Evolutionary conservation across 257 asterid genomes (phyloP), one percentile per base, ranked within the genome.

Genomic region (Fraxinus quadrangulata): DNA sequence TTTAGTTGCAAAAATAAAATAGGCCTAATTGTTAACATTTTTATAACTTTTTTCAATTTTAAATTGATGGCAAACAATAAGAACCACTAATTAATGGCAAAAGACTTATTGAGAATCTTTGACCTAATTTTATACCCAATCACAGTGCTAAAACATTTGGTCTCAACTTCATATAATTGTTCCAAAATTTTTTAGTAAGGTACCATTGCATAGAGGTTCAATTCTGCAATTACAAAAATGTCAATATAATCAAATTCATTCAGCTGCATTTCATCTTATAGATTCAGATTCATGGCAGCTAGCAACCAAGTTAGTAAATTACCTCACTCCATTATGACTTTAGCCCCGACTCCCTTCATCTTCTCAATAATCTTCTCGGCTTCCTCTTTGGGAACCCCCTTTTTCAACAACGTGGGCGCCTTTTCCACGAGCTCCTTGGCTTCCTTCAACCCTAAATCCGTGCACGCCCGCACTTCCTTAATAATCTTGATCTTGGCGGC

Each of bases 361-460:
- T 94, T 94, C 89, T 76, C 91, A 6, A 94, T 88, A 77, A 94
- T 92, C 87, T 92, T 92, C 85, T 89, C 97, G 0, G 90, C 98
- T 73, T 92, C 98, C n/a, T 88, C 98, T 84, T 92, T 94, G 0
- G 93, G 81, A 59, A 94, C 97, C n/a, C 98, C 98, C 82, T 94
- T 94, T 91, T 92, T 94, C 92, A 94, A 83, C 87, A 91, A 84
- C 1, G 94, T 88, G 0, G 98, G 98, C 7, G 97, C 98, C 83
- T 94, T 94, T 86, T 94, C 98, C 83, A 94, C 98, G 91, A 94
- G 85, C 70, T 94, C 98, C 85, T 94, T 94, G 1, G 98, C 98
- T 81, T 94, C 98, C 81, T 94, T 94, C 92, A 94, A 87, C 7
- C 98, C 98, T 79, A 94, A 81, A 82, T 88, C 90, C 26, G 98